phyloP scores from a whole-genome alignment of 139 green algal species.

The Volvox reticuliferus region DNA sequence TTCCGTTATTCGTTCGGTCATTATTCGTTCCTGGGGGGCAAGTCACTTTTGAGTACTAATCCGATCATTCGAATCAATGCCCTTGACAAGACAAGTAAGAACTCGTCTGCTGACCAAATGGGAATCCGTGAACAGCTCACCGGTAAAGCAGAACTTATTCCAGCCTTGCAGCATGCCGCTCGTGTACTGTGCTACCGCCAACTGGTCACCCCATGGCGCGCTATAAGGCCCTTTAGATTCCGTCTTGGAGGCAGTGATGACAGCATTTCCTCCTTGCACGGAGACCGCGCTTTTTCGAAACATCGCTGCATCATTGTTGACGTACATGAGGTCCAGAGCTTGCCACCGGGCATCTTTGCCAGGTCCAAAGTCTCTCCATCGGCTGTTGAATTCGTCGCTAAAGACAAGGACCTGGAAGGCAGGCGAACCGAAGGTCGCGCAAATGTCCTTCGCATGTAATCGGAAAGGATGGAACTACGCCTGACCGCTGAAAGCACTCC shows the following conservation, averaged over 20 bases:
- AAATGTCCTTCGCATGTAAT: neutral
- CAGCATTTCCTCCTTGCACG: conserved; percentile 43
- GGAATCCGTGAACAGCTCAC: conserved; percentile 29
- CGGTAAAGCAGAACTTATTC: conserved; percentile 78
- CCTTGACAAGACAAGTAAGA: no score
- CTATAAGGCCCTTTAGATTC: neutral
- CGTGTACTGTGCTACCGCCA: conserved; percentile 43
- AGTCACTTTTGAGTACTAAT: no score
- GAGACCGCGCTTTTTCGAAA: conserved; percentile 44
- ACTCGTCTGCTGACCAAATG: no score
- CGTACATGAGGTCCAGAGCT: conserved; percentile 61
- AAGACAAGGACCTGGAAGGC: conserved; percentile 60
- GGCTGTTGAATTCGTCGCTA: conserved; percentile 65
- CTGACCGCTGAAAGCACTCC: no score
- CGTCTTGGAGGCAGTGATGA: conserved; percentile 28
- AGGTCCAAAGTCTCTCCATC: conserved; percentile 43
- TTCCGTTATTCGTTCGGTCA: no score
- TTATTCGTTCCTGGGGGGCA: no score
- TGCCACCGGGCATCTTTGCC: conserved; percentile 41
- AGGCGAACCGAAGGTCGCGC: neutral
- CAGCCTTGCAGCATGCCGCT: conserved; percentile 63
- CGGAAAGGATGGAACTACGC: no score
- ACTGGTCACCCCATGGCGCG: conserved; percentile 37
- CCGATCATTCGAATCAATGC: no score
- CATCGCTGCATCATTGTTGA: conserved; percentile 58